Base-by-base conservation (phyloP, 257 asterid genomes). In the Solanum bulbocastanum region DNA sequence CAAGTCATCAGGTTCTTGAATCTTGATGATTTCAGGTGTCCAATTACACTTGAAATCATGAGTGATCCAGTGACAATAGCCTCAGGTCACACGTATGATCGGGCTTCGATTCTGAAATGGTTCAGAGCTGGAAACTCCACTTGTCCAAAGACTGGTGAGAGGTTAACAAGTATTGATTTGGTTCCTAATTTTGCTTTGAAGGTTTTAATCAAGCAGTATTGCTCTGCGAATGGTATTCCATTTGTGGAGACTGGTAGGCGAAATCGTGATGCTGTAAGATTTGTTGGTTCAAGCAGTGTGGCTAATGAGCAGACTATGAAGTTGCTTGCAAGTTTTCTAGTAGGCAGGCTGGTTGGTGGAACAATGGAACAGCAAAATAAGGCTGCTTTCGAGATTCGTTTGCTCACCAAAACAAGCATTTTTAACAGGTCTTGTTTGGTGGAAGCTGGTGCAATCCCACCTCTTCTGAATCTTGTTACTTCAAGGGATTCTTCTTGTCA, bases 51-150 rank as follows among this genome's bases (percentile, higher is more conserved):
- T 62, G 99, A 96, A 42, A 79, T 94, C 89, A 96, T 96, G 98
- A 58, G 83, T 10, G 97, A 96, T 90, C 99, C 99, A 6, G 98
- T 95, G 18, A 93, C 98, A 8, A 69, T 95, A 35, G 89, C 96
- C 0, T 91, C 98, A 1, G 99, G 99, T 42, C 98, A 95, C 86
- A 95, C 99, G 0, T 96, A 95, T 44, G 98, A 95, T 58, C 91
- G 96, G 30, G 52, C 93, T 27, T 96, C 99, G 3, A 96, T 96
- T 83, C 23, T 88, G 52, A 93, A 89, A 89, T 96, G 99, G 99
- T 93, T 95, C 87, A 52, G 62, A 6, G 89, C 94, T n/a, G 98
- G 98, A 4, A 94, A 95, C 84, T 93, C 89, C 60, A 95, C 94
- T 10, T 96, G 98, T 79, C 99, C 99, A 11, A 94, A 89, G 79